Conservation (phyloP, 2,329 filamentous ascomycete species). For the Intubia oerlemansii region DNA sequence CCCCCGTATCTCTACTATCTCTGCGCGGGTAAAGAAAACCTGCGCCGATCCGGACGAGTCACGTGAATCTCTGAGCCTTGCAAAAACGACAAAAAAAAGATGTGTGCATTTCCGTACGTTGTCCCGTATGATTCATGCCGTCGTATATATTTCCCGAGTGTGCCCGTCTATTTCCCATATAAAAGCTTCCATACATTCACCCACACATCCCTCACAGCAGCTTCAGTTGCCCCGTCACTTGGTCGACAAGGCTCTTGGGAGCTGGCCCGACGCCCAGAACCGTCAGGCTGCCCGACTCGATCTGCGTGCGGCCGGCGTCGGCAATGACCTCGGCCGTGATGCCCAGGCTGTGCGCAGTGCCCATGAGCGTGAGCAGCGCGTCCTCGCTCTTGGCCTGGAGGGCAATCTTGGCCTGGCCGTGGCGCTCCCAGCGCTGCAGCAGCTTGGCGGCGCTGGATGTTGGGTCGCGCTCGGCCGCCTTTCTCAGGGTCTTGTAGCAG, state of each 20-base stretch:
- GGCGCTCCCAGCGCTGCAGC: constrained; percentile 64
- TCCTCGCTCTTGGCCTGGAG: constrained; percentile 76
- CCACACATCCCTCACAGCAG: constrained; percentile 51
- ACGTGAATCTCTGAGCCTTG: too few species aligned
- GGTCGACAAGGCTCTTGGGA: constrained; percentile 69
- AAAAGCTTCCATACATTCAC: too few species aligned
- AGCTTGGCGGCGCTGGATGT: constrained; percentile 35
- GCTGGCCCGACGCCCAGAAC: constrained; percentile 70
- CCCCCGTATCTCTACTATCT: too few species aligned
- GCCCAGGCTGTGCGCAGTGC: constrained; percentile 61
- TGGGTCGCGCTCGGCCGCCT: constrained; percentile 26
- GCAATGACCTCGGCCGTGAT: constrained; percentile 77
- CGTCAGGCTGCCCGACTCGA: constrained; percentile 78
- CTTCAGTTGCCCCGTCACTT: constrained; percentile 70
- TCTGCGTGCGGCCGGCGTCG: constrained; percentile 94
- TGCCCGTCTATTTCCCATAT: too few species aligned
- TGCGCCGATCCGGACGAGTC: too few species aligned
- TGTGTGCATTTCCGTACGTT: too few species aligned
- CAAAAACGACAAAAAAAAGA: too few species aligned
- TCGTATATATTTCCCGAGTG: too few species aligned
- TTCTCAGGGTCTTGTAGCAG: constrained; percentile 74
- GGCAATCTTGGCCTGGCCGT: constrained; percentile 84
- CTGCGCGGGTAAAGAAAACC: too few species aligned
- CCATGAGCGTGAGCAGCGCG: constrained; percentile 52
- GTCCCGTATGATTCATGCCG: too few species aligned